Evolutionary conservation across 1,284 basidiomycete species (phyloP).

Genomic region (Cutaneotrichosporon sp.): DNA sequence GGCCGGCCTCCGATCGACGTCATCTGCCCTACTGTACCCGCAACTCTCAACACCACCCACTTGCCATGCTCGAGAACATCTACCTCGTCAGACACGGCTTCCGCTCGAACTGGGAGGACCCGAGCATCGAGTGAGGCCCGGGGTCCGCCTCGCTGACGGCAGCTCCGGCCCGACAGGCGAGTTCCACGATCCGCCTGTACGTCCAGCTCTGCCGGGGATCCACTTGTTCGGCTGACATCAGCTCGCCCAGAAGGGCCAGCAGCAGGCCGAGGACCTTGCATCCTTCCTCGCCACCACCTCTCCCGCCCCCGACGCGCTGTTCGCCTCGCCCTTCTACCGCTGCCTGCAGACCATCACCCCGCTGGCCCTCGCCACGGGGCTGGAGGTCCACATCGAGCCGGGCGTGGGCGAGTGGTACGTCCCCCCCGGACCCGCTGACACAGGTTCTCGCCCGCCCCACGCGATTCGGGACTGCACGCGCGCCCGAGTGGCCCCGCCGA

Average conservation of each 20-base stretch:
- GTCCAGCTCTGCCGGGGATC: slow-evolving; percentile 13
- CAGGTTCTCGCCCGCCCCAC: slow-evolving; percentile 1
- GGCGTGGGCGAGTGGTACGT: slow-evolving; percentile 16
- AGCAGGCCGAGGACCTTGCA: slow-evolving; percentile 44
- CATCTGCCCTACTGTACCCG: no score
- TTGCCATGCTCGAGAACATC: slow-evolving; percentile 54
- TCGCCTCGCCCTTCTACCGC: slow-evolving; percentile 55
- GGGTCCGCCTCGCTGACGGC: no score
- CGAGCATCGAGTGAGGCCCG: slow-evolving; percentile 7
- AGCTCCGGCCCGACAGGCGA: slow-evolving; percentile 46
- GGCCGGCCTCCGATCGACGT: no score
- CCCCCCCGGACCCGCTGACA: neutral
- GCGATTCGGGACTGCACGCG: slow-evolving; percentile 42
- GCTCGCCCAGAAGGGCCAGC: slow-evolving; percentile 55
- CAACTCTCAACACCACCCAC: neutral
- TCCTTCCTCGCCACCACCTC: slow-evolving; percentile 32
- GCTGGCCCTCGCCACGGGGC: slow-evolving; percentile 35
- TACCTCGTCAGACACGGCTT: slow-evolving; percentile 58
- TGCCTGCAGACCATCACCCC: slow-evolving; percentile 57
- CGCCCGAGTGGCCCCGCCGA: slow-evolving; percentile 32
- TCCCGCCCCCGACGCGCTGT: slow-evolving; percentile 45
- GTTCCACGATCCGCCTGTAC: slow-evolving; percentile 55
- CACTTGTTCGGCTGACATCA: slow-evolving; percentile 15
- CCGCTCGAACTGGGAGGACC: slow-evolving; percentile 37
- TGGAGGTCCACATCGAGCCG: slow-evolving; percentile 10